Evolutionary conservation across 2,329 filamentous ascomycete genomes (phyloP).

Genomic region (Diatrype stigma): DNA sequence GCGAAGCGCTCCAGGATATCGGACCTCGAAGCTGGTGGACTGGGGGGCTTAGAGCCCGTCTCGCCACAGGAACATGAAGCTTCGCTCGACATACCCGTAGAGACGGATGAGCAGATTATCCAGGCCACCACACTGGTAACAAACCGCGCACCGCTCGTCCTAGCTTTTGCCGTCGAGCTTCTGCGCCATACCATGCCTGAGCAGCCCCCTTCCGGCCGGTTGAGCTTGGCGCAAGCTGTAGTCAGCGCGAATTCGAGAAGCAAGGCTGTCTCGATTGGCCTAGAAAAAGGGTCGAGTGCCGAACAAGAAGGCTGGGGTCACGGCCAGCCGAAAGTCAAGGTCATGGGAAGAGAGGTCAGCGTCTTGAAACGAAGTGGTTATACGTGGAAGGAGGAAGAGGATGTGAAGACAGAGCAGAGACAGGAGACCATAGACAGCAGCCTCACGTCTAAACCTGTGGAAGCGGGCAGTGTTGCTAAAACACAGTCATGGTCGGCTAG

Average conservation of each 20-base stretch:
- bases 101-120: slow-evolving; percentile 56
- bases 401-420: slow-evolving; percentile 15
- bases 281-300: slow-evolving; percentile 60
- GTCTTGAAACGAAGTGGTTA: slow-evolving; percentile 79
- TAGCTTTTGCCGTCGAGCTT: slow-evolving; percentile 73
- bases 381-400: slow-evolving; percentile 46
- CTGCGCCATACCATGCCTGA: slow-evolving; percentile 79
- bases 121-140: slow-evolving; percentile 58
- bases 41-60: slow-evolving; percentile 29
- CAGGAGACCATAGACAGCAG: slow-evolving; percentile 6
- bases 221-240: slow-evolving; percentile 79
- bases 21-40: slow-evolving; percentile 19
- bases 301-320: slow-evolving; percentile 70
- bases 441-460: slow-evolving; percentile 10
- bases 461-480: slow-evolving; percentile 14
- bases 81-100: slow-evolving; percentile 56
- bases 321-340: slow-evolving; percentile 67
- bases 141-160: slow-evolving; percentile 76
- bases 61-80: slow-evolving; percentile 58
- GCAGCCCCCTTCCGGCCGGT: slow-evolving; percentile 76
- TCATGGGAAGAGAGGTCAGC: slow-evolving; percentile 69
- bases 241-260: slow-evolving; percentile 76
- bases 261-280: slow-evolving; percentile 71
- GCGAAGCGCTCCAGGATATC: slow-evolving; percentile 31
- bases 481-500: slow-evolving; percentile 46